Evolutionary conservation across 73 alveolate species (phyloP), one percentile per base, ranked within the genome.

Genomic region (Blepharisma japonicum): DNA sequence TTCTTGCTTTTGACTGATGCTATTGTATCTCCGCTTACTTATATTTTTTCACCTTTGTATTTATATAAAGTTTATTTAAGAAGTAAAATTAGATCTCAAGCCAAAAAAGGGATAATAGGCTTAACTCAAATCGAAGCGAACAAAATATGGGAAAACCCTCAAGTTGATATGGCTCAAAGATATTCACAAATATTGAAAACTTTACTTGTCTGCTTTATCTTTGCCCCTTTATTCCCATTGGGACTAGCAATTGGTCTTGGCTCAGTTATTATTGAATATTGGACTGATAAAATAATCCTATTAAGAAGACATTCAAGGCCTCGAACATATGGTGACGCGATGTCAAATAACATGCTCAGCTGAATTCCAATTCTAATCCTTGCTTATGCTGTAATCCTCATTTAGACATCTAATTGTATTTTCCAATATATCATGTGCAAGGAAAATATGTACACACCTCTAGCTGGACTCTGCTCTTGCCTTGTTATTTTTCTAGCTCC

Each of bases 221-320:
- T 86, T 67, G 66, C 89, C 32, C 90, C 95, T 0, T 11, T 89
- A 5, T 7, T 85, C 32, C 95, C 95, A 11, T 23, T 85, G 47
- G 68, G 88, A 8, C 48, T 87, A 25, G 81, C 85, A 8, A 56
- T 85, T 42, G 85, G 86, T 21, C 51, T 68, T n/a, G 68, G 55
- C 7, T 90, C 90, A n/a, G 47, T 74, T 38, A 7, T 80, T 50
- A 39, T 81, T 66, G 77, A 71, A 23, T 89, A 85, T 55, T 89
- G 95, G 95, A 86, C 79, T 6, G 91, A 85, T 53, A 86, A 86
- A 55, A 50, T 51, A 42, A 76, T 81, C 6, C 48, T 89, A 7
- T 78, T 89, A 7, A 56, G 95, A 67, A 77, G 88, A 45, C 71
- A 85, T 77, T 27, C 51, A 27, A 25, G 61, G 14, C 92, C 95